Evolutionary conservation across 2,329 filamentous ascomycete species (phyloP).

Genomic region (Byssochlamys sp.): DNA sequence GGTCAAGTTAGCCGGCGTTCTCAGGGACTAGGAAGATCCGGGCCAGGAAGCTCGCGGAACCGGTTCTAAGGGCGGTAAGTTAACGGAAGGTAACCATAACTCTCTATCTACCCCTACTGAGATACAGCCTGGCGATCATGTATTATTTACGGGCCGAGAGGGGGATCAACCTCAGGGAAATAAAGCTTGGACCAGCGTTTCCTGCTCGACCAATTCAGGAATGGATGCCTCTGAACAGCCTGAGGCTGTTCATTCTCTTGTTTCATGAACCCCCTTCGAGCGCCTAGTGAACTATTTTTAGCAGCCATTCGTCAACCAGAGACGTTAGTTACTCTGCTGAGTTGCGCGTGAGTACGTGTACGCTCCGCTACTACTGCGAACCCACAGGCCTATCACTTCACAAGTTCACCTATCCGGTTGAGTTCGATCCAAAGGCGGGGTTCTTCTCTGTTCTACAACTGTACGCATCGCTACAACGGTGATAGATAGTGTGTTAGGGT

Average conservation of each 20-base stretch:
- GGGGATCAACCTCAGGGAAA: neutral
- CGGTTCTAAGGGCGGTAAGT: neutral
- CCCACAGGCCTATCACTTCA: neutral
- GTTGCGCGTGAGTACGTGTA: neutral
- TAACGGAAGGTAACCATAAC: no score
- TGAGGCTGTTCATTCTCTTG: neutral
- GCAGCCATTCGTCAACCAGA: neutral
- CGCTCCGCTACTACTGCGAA: neutral
- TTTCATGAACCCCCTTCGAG: neutral
- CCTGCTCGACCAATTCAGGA: neutral
- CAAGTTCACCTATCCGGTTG: neutral
- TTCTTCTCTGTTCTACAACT: neutral
- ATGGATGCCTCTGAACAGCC: neutral
- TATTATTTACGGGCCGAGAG: neutral
- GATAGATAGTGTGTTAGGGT: neutral
- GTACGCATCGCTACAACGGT: neutral
- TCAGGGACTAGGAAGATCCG: neutral
- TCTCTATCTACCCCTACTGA: no score
- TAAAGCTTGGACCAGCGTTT: neutral
- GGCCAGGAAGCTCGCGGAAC: neutral
- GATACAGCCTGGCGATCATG: neutral
- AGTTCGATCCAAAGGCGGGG: neutral
- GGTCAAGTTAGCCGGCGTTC: neutral
- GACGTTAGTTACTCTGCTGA: neutral
- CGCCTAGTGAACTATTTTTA: neutral